These are phyloP conservation scores for Apiospora marii DNA, from an alignment of 2,329 filamentous ascomycete genomes.

Conservation along the genomic window DNA sequence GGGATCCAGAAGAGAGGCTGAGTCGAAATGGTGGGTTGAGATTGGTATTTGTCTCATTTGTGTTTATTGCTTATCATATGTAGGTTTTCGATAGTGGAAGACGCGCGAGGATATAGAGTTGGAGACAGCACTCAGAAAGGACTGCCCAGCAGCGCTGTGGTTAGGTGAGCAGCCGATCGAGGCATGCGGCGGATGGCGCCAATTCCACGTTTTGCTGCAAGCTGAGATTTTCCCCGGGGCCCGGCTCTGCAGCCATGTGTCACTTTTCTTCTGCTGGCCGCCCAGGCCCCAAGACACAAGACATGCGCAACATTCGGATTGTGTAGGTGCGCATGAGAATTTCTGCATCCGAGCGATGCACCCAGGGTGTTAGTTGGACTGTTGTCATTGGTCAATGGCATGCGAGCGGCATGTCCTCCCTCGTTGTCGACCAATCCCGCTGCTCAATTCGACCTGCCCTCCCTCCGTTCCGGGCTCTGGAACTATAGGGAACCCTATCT, in stretches of 20 bases:
- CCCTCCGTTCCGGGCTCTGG: background rate
- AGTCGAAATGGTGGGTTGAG: background rate
- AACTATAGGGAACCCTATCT: constrained; percentile 10
- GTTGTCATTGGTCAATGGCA: background rate
- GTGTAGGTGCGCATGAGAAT: constrained; percentile 14
- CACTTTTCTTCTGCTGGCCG: constrained; percentile 13
- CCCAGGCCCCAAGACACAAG: background rate
- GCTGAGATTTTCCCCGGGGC: constrained; percentile 10
- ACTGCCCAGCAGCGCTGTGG: background rate
- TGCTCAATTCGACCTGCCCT: background rate
- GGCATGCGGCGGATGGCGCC: background rate
- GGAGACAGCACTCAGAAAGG: background rate
- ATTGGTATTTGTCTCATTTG: background rate
- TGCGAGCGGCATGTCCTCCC: background rate
- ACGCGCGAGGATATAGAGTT: constrained; percentile 9
- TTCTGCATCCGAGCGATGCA: constrained; percentile 12
- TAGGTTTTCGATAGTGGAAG: constrained; percentile 20
- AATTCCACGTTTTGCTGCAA: constrained; percentile 14
- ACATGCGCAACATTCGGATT: constrained; percentile 11
- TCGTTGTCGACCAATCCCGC: background rate
- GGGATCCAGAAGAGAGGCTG: constrained; percentile 5
- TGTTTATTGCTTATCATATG: constrained; percentile 14
- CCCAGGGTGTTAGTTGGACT: background rate
- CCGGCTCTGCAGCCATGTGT: background rate
- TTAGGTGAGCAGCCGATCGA: background rate